Conservation (phyloP, 73 alveolate genomes). For the Paramecium octaurelia region DNA sequence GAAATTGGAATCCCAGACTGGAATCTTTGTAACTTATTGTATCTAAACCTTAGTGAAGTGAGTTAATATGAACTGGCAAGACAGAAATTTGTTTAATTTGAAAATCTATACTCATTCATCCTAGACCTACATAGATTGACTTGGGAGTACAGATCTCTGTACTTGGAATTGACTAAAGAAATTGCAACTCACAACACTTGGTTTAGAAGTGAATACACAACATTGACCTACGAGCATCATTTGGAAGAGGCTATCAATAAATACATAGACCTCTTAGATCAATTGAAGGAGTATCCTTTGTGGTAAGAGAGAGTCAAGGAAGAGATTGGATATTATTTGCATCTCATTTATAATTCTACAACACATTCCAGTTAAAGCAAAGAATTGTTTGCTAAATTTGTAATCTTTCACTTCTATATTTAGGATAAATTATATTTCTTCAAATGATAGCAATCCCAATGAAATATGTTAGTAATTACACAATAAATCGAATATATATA, state of each 20-base stretch:
- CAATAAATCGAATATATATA: neutral
- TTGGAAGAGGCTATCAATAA: constrained; percentile 7
- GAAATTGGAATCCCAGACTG: neutral
- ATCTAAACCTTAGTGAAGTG: neutral
- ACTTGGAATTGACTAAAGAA: constrained; percentile 8
- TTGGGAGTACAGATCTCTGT: constrained; percentile 4
- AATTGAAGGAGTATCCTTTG: neutral
- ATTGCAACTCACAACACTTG: constrained; percentile 4
- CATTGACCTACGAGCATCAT: neutral
- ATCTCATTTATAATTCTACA: constrained; percentile 36
- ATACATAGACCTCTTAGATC: neutral
- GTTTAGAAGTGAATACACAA: constrained; percentile 20
- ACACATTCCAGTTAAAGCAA: neutral
- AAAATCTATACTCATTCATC: neutral
- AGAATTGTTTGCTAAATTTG: constrained; percentile 15
- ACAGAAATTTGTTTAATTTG: neutral
- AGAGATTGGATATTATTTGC: constrained; percentile 36
- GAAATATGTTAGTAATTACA: neutral
- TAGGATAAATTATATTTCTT: constrained; percentile 44
- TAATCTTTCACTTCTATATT: neutral
- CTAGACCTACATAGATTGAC: neutral
- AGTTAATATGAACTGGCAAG: neutral
- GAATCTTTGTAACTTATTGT: neutral
- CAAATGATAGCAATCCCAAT: neutral
- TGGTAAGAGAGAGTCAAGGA: constrained; percentile 29